Percentiles rank a stretch among this genome's conserved stretches.
Conservation (phyloP, 148 eudicot species). For the Rhododendron mucronatum region DNA sequence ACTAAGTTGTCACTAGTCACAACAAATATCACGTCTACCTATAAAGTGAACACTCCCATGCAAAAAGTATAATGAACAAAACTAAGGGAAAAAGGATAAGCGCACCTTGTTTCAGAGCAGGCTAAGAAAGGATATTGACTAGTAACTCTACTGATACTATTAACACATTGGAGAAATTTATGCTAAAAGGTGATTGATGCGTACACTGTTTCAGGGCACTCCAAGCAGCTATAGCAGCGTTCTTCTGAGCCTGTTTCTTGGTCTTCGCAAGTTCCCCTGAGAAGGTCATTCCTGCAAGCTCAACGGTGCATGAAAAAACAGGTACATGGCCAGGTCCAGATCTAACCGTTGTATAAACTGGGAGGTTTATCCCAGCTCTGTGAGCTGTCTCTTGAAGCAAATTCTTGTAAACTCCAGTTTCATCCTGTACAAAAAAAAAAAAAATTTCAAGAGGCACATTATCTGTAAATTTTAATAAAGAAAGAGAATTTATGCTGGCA, state of each 20-base stretch:
- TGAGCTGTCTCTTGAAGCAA: slow-evolving; percentile 65
- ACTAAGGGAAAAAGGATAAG: neutral
- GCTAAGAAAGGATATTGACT: neutral
- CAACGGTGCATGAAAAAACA: slow-evolving; percentile 52
- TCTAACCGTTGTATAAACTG: slow-evolving; percentile 44
- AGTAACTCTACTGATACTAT: neutral
- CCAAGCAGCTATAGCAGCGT: slow-evolving; percentile 61
- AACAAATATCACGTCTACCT: neutral
- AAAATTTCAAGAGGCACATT: neutral
- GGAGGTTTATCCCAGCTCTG: slow-evolving; percentile 49
- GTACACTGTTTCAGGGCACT: slow-evolving; percentile 48
- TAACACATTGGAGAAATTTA: neutral
- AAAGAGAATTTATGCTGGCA: neutral
- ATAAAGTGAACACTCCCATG: neutral
- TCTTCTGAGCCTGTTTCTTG: slow-evolving; percentile 65
- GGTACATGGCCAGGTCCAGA: slow-evolving; percentile 59
- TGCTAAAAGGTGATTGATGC: slow-evolving; percentile 13
- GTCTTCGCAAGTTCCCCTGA: slow-evolving; percentile 47
- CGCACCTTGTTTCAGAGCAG: neutral
- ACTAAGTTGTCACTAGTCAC: neutral
- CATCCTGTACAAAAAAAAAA: slow-evolving; percentile 35
- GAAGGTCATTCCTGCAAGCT: slow-evolving; percentile 43
- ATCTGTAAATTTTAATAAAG: neutral
- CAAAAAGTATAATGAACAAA: neutral
- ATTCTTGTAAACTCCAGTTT: slow-evolving; percentile 59